Evolutionary conservation across 768 basidiomycete genomes (phyloP).

Genomic region (Agaricus sinodeliciosus): DNA sequence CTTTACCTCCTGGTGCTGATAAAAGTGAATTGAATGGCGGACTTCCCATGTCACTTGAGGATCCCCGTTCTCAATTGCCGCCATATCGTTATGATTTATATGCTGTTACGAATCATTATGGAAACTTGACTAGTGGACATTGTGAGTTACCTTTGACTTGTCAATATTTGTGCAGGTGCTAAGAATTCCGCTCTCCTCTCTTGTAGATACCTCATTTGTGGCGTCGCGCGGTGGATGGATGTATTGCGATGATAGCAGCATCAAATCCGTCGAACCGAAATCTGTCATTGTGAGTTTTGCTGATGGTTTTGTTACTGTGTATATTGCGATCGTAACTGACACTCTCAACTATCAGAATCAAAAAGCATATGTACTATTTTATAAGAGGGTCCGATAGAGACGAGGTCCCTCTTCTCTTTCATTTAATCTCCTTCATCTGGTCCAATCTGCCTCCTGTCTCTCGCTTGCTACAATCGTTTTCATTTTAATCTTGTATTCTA

Average conservation of each 20-base stretch:
- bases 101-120: conserved; percentile 93
- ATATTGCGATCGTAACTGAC: conserved; percentile 11
- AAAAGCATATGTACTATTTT: conserved; percentile 80
- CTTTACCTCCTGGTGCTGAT: conserved; percentile 60
- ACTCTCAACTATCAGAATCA: conserved; percentile 24
- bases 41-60: conserved; percentile 42
- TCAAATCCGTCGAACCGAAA: conserved; percentile 63
- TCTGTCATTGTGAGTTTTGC: conserved; percentile 69
- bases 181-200: conserved; percentile 5
- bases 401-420: conserved; percentile 17
- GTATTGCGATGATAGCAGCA: conserved; percentile 90
- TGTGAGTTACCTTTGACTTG: conserved; percentile 48
- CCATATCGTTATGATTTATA: conserved; percentile 94
- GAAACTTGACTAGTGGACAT: conserved; percentile 90
- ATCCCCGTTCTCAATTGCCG: conserved; percentile 77
- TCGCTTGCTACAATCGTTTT: background rate
- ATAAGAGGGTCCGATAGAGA: conserved; percentile 56
- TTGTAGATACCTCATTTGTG: conserved; percentile 86
- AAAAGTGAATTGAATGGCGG: conserved; percentile 41
- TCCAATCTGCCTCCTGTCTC: conserved; percentile 8
- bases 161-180: background rate
- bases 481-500: background rate
- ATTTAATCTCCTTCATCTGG: background rate
- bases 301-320: background rate
- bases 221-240: conserved; percentile 84